These are phyloP conservation scores for Gnomoniopsis smithogilvyi DNA, from an alignment of 2,329 filamentous ascomycete species.

Conservation along the genomic window DNA sequence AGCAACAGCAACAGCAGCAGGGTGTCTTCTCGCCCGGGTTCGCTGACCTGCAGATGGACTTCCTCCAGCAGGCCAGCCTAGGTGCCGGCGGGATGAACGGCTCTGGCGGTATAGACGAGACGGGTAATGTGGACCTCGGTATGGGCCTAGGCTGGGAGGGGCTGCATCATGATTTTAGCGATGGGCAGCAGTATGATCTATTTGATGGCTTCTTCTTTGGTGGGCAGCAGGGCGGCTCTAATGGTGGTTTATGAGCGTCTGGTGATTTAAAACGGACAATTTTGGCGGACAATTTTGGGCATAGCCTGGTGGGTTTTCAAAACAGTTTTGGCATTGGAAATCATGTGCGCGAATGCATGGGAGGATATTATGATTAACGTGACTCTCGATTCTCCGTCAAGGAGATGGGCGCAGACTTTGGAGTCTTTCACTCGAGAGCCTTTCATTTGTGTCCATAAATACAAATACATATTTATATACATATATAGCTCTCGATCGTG, in stretches of 20 bases:
- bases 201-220: slow-evolving; percentile 76
- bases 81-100: slow-evolving; percentile 23
- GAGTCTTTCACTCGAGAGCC: not conserved
- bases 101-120: slow-evolving; percentile 15
- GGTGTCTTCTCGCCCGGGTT: slow-evolving; percentile 20
- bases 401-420: not conserved
- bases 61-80: slow-evolving; percentile 41
- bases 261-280: too few species aligned
- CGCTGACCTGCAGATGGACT: slow-evolving; percentile 51
- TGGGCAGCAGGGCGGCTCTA: slow-evolving; percentile 40
- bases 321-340: not conserved
- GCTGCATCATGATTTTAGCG: slow-evolving; percentile 60
- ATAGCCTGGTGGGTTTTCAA: not conserved
- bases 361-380: not conserved
- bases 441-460: too few species aligned
- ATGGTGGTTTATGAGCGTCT: slow-evolving; percentile 14
- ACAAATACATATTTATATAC: too few species aligned
- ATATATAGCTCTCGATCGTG: too few species aligned
- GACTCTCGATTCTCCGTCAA: not conserved
- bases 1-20: slow-evolving; percentile 32
- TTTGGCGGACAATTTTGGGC: too few species aligned
- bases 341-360: not conserved
- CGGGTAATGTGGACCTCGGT: slow-evolving; percentile 47
- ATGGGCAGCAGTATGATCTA: slow-evolving; percentile 59
- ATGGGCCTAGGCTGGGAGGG: slow-evolving; percentile 65